Evolutionary conservation across 176 grass and related monocot species (phyloP).

Genomic region (Cymbopogon citratus): DNA sequence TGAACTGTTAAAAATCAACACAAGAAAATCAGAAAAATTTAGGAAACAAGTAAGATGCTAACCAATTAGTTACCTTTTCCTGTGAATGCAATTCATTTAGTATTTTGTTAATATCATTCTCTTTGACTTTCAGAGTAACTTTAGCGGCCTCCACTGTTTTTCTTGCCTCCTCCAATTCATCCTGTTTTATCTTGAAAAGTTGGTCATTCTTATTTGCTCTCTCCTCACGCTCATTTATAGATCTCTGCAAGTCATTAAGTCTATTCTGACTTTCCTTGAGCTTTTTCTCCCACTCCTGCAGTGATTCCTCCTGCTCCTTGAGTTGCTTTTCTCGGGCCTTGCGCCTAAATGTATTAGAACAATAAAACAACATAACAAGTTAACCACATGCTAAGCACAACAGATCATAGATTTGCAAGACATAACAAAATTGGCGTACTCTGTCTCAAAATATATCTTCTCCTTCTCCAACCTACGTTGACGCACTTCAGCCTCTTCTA

Average conservation of each 20-base stretch:
- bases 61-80: conserved; percentile 59
- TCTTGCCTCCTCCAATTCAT: conserved; percentile 72
- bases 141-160: conserved; percentile 45
- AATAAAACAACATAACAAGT: conserved; percentile 3
- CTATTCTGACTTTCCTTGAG: conserved; percentile 90
- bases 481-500: conserved; percentile 72
- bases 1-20: neutral
- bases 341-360: conserved; percentile 34
- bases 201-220: conserved; percentile 72
- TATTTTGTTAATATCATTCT: conserved; percentile 60
- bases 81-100: conserved; percentile 46
- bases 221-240: conserved; percentile 83
- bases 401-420: neutral
- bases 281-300: conserved; percentile 75
- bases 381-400: neutral
- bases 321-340: conserved; percentile 75
- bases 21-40: neutral
- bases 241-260: conserved; percentile 64
- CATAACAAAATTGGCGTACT: conserved; percentile 40
- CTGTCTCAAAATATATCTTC: conserved; percentile 65
- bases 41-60: neutral
- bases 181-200: conserved; percentile 62
- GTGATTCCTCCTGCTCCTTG: conserved; percentile 58
- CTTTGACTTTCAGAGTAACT: conserved; percentile 60
- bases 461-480: conserved; percentile 86